Evolutionary conservation across 176 grass and related monocot species (phyloP).

Genomic region (Paspalum vaginatum): DNA sequence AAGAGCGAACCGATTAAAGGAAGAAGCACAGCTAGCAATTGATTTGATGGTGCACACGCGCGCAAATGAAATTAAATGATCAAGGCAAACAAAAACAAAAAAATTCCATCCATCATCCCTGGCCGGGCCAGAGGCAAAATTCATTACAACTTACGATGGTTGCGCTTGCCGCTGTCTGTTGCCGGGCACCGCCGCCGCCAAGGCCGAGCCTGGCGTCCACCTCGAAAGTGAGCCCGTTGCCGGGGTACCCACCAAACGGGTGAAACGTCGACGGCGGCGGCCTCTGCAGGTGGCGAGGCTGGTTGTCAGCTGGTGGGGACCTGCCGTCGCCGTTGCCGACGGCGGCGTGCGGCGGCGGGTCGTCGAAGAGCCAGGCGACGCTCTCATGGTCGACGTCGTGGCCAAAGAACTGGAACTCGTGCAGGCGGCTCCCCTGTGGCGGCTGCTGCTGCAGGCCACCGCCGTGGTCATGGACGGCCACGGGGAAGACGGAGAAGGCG

Average conservation of each 20-base stretch:
- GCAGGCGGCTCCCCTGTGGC: neutral
- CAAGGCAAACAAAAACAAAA: too few species aligned
- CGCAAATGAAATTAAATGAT: too few species aligned
- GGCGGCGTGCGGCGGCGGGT: neutral
- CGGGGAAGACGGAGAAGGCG: neutral
- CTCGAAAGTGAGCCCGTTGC: slow-evolving; percentile 32
- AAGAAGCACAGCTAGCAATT: too few species aligned
- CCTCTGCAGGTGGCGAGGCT: neutral
- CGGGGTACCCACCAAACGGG: neutral
- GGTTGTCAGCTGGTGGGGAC: neutral
- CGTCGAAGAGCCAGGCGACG: slow-evolving; percentile 35
- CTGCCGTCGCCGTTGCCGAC: neutral
- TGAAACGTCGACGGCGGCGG: neutral
- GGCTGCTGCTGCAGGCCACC: neutral
- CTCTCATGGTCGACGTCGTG: neutral
- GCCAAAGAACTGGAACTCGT: slow-evolving; percentile 39
- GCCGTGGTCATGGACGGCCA: neutral
- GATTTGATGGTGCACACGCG: too few species aligned
- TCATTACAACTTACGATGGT: slow-evolving; percentile 37
- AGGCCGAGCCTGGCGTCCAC: neutral
- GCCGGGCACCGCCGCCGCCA: neutral
- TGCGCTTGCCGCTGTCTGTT: neutral
- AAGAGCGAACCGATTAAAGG: too few species aligned
- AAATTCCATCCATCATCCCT: too few species aligned
- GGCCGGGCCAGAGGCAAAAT: too few species aligned